Evolutionary conservation across 768 basidiomycete species (phyloP).

Genomic region (Pleurotus sapidus): DNA sequence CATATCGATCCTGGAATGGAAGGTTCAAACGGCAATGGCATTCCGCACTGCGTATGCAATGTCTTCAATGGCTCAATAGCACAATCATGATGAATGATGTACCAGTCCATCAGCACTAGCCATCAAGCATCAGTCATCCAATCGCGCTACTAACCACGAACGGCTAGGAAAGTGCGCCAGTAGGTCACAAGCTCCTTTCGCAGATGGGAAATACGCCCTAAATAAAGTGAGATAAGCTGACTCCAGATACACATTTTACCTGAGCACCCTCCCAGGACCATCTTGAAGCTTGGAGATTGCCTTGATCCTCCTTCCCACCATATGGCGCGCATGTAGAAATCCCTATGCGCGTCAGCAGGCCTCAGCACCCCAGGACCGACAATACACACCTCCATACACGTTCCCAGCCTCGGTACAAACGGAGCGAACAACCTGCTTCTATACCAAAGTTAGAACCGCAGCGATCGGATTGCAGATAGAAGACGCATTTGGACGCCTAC

Average conservation of each 20-base stretch:
- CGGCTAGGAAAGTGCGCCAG: too few relatives aligned
- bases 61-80: too few relatives aligned
- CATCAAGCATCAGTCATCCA: not conserved
- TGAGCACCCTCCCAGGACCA: not conserved
- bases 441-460: not conserved
- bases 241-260: not conserved
- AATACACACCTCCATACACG: not conserved
- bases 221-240: not conserved
- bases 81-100: too few relatives aligned
- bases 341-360: not conserved
- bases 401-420: constrained; percentile 2
- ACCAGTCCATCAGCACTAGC: too few relatives aligned
- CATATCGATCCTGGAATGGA: not conserved
- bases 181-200: too few relatives aligned
- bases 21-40: not conserved
- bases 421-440: not conserved
- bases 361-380: not conserved
- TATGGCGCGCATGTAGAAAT: not conserved
- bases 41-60: not conserved
- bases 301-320: not conserved
- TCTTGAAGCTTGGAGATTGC: not conserved
- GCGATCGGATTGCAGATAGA: constrained; percentile 4
- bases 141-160: not conserved
- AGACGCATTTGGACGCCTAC: not conserved
- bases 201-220: too few relatives aligned